Evolutionary conservation across 768 basidiomycete species (phyloP), one percentile per base, ranked within the genome.

Genomic region (Suillus subaureus): DNA sequence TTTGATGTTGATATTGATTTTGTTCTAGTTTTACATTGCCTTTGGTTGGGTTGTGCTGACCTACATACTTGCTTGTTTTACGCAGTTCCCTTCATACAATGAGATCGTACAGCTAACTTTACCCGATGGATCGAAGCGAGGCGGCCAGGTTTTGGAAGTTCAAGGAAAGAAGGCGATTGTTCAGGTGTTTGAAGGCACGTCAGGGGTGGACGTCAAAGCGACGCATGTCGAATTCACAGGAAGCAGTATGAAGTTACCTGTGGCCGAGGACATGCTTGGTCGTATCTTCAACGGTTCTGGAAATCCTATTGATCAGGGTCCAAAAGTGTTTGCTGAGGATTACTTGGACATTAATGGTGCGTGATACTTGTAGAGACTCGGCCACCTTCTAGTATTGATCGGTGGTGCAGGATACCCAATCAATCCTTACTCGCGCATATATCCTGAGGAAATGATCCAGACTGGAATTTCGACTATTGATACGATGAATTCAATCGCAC

Each of bases 391-490:
- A 40, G 60, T 69, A 67, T 67, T 73, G 66, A 64, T 28, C 15
- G 26, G 69, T 68, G 68, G 61, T 49, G 62, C 69, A 97, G 96
- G 96, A 67, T 97, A 95, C 6, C 97, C 97, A 52, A 99, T 99
- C 81, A 99, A 97, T 78, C 95, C 95, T 26, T 97, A 90, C 79
- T 94, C 93, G 68, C 96, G 97, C 77, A 99, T 98, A 82, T 99
- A 99, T 82, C 97, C 97, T 66, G 97, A 99, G 80, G 97, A 99
- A 81, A 99, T 99, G 97, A 99, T 99, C 69, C 97, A 99, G 79
- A 99, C 97, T 42, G 97, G 97, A 80, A 99, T 99, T 74, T 99
- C 97, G 52, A 99, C 97, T 31, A 96, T 97, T 74, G 95, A 97
- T 77, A 88, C 88, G 51, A 97, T 97, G 95, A 96, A 99, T 81